phyloP scores from a whole-genome alignment of 176 grass and related monocot species.

The Carex cristatella region DNA sequence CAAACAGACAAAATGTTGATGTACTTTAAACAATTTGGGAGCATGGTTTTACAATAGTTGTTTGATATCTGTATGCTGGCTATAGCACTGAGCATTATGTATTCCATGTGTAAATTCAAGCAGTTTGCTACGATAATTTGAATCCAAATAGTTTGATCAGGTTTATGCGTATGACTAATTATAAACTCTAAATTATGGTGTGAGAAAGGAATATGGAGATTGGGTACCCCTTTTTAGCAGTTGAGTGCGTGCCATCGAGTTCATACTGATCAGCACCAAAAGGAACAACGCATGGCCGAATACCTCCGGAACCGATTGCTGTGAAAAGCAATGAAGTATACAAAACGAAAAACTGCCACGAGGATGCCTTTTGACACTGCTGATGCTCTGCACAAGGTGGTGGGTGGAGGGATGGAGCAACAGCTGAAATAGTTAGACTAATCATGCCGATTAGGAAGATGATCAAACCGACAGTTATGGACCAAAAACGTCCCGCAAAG shows the following conservation, averaged over 20 bases:
- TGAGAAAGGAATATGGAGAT: neutral
- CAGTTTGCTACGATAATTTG: neutral
- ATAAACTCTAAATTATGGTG: neutral
- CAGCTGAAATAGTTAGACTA: constrained; percentile 34
- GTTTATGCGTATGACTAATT: neutral
- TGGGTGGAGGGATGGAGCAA: constrained; percentile 33
- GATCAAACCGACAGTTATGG: constrained; percentile 22
- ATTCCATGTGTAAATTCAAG: neutral
- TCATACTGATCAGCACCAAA: constrained; percentile 58
- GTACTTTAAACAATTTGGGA: neutral
- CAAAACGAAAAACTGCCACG: constrained; percentile 40
- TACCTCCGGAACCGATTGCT: constrained; percentile 43
- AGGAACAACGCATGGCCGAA: constrained; percentile 51
- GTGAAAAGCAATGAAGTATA: constrained; percentile 40
- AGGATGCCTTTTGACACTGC: constrained; percentile 13
- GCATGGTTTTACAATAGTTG: neutral
- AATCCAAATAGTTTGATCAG: neutral
- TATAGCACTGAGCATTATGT: neutral
- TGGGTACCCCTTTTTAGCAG: constrained; percentile 24
- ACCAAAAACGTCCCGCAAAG: constrained; percentile 36
- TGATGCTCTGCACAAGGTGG: neutral
- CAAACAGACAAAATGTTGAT: neutral
- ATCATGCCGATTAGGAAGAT: constrained; percentile 51
- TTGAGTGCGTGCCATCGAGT: neutral
- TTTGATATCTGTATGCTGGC: neutral